Conservation (phyloP, 305 asterid species). For the Fraxinus platypoda region DNA sequence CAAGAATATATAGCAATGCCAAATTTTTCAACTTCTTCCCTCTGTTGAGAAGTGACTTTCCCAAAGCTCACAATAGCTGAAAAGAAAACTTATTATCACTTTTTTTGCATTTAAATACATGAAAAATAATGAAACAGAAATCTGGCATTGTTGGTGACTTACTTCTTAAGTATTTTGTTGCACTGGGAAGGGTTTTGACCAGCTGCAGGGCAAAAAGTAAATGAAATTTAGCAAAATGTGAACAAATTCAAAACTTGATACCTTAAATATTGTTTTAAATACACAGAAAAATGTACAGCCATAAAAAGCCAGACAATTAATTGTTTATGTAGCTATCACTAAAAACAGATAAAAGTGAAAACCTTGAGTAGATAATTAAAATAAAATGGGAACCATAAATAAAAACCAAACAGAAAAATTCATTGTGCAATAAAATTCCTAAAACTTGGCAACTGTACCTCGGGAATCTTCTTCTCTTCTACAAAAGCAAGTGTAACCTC, state of each 20-base stretch:
- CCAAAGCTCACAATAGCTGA: constrained; percentile 77
- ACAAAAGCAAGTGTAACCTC: constrained; percentile 82
- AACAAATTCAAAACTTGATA: constrained; percentile 12
- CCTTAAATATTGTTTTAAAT: constrained; percentile 16
- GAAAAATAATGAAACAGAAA: constrained; percentile 22
- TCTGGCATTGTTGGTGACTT: constrained; percentile 32
- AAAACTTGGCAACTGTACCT: constrained; percentile 47
- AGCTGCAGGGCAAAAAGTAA: constrained; percentile 52
- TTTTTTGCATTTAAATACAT: constrained; percentile 7
- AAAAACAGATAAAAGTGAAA: background rate
- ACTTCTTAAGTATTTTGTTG: constrained; percentile 68
- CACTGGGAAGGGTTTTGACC: constrained; percentile 70
- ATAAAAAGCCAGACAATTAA: constrained; percentile 7
- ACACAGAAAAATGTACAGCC: constrained; percentile 13
- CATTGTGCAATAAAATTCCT: background rate
- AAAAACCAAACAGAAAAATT: background rate
- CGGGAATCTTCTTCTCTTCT: constrained; percentile 85
- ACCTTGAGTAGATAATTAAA: background rate
- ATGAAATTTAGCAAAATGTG: constrained; percentile 28
- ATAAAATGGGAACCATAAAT: background rate
- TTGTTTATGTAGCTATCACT: constrained; percentile 8
- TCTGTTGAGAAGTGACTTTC: constrained; percentile 55
- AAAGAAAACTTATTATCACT: constrained; percentile 22
- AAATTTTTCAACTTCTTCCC: constrained; percentile 49
- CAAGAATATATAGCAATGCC: constrained; percentile 60